Evolutionary conservation across 345 rosid species (phyloP).

Genomic region (Firmiana major): DNA sequence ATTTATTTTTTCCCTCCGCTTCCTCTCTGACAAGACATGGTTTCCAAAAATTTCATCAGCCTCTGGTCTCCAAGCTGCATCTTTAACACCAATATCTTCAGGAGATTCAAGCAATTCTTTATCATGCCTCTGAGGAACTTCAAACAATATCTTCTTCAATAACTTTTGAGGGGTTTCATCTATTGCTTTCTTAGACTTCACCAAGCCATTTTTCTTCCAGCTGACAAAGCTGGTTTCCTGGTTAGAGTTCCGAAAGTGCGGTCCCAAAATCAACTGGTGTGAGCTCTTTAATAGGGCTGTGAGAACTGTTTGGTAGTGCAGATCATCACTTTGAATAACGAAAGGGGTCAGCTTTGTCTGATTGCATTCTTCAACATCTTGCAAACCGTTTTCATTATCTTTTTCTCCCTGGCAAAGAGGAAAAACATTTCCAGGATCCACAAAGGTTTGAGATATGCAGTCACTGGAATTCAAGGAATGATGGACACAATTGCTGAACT

Average conservation of each 20-base stretch:
- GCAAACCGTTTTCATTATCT: constrained; percentile 27
- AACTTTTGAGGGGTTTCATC: constrained; percentile 44
- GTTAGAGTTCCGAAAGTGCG: constrained; percentile 37
- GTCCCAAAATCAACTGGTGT: constrained; percentile 51
- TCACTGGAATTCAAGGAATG: constrained; percentile 73
- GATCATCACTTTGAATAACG: constrained; percentile 38
- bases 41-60: constrained; percentile 42
- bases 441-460: constrained; percentile 61
- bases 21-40: constrained; percentile 46
- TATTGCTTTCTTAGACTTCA: constrained; percentile 20
- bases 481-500: constrained; percentile 54
- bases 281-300: constrained; percentile 62
- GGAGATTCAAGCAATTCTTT: constrained; percentile 32
- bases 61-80: constrained; percentile 38
- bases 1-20: constrained; percentile 46
- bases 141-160: constrained; percentile 69
- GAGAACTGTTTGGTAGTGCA: constrained; percentile 62
- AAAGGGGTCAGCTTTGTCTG: constrained; percentile 28
- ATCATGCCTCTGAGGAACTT: constrained; percentile 62
- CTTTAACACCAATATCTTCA: constrained; percentile 30
- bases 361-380: constrained; percentile 40
- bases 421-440: constrained; percentile 37
- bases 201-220: constrained; percentile 48
- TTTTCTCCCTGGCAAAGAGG: constrained; percentile 34
- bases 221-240: constrained; percentile 53